Evolutionary conservation across 2,329 filamentous ascomycete species (phyloP), one percentile per base, ranked within the genome.

Genomic region (Hyphodiscus sp.): DNA sequence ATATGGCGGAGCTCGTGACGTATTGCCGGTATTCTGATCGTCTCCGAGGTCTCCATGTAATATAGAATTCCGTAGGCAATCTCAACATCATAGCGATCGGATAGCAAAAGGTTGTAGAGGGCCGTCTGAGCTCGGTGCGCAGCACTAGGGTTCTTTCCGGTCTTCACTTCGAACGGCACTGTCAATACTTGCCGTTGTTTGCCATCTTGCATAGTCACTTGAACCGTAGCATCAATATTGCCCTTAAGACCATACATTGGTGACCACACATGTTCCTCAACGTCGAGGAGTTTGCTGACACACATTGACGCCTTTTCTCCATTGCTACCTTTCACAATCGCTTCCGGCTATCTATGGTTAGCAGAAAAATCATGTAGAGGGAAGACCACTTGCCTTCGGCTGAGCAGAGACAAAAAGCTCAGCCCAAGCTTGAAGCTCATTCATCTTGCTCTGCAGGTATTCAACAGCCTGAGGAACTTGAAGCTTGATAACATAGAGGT

Each of bases 251-350:
- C 94, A 67, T 95, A 99, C 82, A 91, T 92, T 0, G 94, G 94
- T 7, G 92, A 97, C 94, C 94, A 99, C 26, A 99, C 85, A 67
- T 97, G 94, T 69, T 99, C 94, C 68, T 99, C 94, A 10, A 99
- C 89, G 67, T 97, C 94, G 15, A 99, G 84, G 26, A 99, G 76
- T 67, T 97, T 99, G 65, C 86, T 95, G 61, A 99, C 85, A 61
- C 88, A 91, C 79, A 97, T 85, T 53, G 79, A 86, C 11, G 86
- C 82, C 60, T 85, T 86, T 50, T 86, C 82, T 42, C 86, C 87
- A 65, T 91, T 86, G 46, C 88, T 81, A 60, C 91, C 90, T 61
- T 89, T 86, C 20, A 95, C 86, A 42, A 89, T 68, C 2, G 90
- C 91, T 60, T 86, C 81, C 4, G 77, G 65, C 79, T 86, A 65